Base-by-base conservation (phyloP, 2,329 filamentous ascomycete genomes). In the Stemphylium beticola region DNA sequence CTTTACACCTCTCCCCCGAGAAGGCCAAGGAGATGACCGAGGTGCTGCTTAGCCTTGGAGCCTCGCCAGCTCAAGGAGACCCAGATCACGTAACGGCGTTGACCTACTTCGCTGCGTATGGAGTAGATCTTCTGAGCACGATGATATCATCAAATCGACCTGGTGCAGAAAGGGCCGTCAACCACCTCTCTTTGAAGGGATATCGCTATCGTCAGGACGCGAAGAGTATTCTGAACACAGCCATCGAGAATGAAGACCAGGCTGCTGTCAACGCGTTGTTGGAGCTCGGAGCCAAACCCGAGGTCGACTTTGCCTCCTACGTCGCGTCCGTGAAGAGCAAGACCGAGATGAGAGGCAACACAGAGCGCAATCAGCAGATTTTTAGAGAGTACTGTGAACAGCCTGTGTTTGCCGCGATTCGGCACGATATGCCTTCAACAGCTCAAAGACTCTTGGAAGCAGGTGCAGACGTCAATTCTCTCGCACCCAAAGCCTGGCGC, bases 21-120 rank as follows among this genome's bases (percentile, higher is more conserved):
- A 82, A 87, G 63, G 87, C 88, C 0, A 83, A 83, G 56, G 79
- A 80, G 12, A 93, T 93, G 83, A 81, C 83, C 0, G 77, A 81
- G 41, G 80, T 84, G 0, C 81, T 96, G 8, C 75, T 96, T 26
- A 80, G 83, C 40, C 81, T 92, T 1, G 91, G 91, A 1, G 90
- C 90, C 1, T 89, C 88, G 1, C 86, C 82, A 31, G 85, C 88
- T 0, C 91, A 95, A 71, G 90, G 87, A 0, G 90, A 93, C 61
- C 69, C 84, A 32, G 77, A 82, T 8, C 82, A 86, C 4, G 77
- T 81, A 26, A 92, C 90, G 1, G 85, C 84, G 0, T 81, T 96
- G 55, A 85, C 91, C 56, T 66, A 66, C 46, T 65, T 65, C 18
- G 42, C 60, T 22, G 60, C 58, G 24, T 48, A 60, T 26, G 55